These are phyloP conservation scores for Fusarium globosum DNA, from an alignment of 2,329 filamentous ascomycete genomes.

Conservation along the genomic window DNA sequence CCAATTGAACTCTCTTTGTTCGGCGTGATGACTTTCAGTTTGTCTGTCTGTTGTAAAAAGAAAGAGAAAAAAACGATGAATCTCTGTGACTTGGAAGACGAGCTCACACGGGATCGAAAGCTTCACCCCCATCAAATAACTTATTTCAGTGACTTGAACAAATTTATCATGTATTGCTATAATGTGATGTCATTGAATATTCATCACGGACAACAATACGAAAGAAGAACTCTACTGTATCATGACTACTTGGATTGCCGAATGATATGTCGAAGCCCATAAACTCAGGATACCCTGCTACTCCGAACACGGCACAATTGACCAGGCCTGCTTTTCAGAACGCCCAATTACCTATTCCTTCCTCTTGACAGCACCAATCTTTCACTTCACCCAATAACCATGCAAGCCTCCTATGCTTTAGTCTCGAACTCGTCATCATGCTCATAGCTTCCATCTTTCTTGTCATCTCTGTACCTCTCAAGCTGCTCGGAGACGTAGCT, in stretches of 20 bases:
- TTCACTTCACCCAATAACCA: background rate
- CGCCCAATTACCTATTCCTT: slow-evolving; percentile 21
- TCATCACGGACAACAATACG: background rate
- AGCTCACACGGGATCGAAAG: background rate
- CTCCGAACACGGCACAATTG: slow-evolving; percentile 10
- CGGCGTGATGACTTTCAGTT: slow-evolving; percentile 13
- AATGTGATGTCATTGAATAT: background rate
- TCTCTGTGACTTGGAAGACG: slow-evolving; percentile 8
- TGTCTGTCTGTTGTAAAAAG: background rate
- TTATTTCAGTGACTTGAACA: background rate
- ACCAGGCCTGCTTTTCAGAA: slow-evolving; percentile 32
- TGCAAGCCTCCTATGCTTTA: slow-evolving; percentile 42
- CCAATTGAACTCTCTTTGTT: slow-evolving; percentile 20
- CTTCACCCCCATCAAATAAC: background rate
- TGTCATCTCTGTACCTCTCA: slow-evolving; percentile 67
- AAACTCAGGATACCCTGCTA: slow-evolving; percentile 16
- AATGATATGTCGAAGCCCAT: slow-evolving; percentile 21
- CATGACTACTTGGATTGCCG: slow-evolving; percentile 19
- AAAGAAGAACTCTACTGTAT: slow-evolving; percentile 5
- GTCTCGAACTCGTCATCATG: slow-evolving; percentile 62
- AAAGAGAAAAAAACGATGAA: background rate
- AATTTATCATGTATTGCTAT: background rate
- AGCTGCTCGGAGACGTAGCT: slow-evolving; percentile 86
- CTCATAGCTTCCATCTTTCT: slow-evolving; percentile 38
- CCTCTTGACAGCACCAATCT: slow-evolving; percentile 17